Base-by-base conservation (phyloP, 225 moss, liverwort and hornwort species). In the Sphagnum contortum region DNA sequence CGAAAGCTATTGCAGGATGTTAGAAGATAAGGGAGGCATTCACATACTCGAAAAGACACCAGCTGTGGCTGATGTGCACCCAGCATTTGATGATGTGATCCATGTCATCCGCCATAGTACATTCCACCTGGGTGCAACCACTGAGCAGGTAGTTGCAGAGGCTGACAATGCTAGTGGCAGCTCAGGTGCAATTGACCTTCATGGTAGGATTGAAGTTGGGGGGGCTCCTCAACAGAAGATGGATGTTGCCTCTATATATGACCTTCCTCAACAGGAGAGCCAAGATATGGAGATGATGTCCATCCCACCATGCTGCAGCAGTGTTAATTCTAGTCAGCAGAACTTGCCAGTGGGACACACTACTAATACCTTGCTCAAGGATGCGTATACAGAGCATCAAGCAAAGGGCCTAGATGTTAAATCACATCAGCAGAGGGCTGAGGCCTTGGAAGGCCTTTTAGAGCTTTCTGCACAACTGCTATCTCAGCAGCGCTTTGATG, bases 71-170 rank as follows among this genome's bases (percentile, higher is more conserved):
- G 29, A 29, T 29, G 81, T 77, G 53, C 87, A 91, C 45, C 92
- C 98, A 48, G 98, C 98, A 8, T 98, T 84, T 69, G 29, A 29
- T 29, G 98, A 98, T 59, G 98, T 98, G 5, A 93, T 98, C 68
- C 98, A 98, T 63, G 98, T 98, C 9, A 98, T 98, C 68, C 85
- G 98, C 59, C 98, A 98, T 61, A 98, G 98, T 47, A 98, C 98
- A 3, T 98, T 98, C 77, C 90, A 93, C 55, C 87, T 95, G n/a
- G 91, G 91, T 29, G 29, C 29, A 29, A 29, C 29, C 29, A 29
- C 29, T 44, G 86, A 83, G 5, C 80, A 86, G 2, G 81, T 88
- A 56, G 78, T 80, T 45, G 66, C 69, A 3, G 78, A 75, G 49
- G 61, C 84, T 47, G 75, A 84, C 44, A 86, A 87, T 61, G 85